Evolutionary conservation across 176 grass and related monocot species (phyloP).

Genomic region (Puya raimondii): DNA sequence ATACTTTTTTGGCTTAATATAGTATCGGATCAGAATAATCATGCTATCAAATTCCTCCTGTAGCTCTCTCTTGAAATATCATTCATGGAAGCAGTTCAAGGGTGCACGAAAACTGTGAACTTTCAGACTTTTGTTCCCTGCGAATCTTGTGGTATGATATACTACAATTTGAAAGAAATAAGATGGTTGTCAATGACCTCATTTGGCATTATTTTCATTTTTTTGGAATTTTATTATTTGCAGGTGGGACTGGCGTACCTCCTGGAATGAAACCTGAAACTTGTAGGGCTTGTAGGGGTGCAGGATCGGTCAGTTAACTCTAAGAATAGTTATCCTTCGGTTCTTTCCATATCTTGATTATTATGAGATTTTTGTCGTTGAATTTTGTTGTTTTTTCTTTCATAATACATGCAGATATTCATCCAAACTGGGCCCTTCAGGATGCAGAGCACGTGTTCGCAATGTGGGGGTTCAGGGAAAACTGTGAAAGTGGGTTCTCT

Average conservation of each 20-base stretch:
- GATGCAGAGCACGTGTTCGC: constrained; percentile 66
- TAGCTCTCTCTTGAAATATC: constrained; percentile 75
- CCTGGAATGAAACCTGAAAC: constrained; percentile 91
- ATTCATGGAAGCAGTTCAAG: constrained; percentile 98
- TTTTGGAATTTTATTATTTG: constrained; percentile 13
- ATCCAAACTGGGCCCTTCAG: constrained; percentile 88
- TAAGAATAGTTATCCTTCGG: background rate
- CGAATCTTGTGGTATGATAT: constrained; percentile 68
- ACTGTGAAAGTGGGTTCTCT: constrained; percentile 47
- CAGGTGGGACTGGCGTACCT: constrained; percentile 84
- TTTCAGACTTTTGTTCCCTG: constrained; percentile 63
- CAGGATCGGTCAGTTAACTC: constrained; percentile 66
- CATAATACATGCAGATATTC: constrained; percentile 35
- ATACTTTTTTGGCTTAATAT: constrained; percentile 8
- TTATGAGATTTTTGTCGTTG: background rate
- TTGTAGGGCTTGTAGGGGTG: constrained; percentile 65
- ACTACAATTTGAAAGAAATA: background rate
- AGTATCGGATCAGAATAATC: background rate
- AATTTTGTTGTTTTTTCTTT: constrained; percentile 15
- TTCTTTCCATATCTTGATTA: constrained; percentile 6
- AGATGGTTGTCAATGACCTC: constrained; percentile 14
- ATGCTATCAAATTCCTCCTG: constrained; percentile 5
- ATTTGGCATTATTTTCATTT: background rate
- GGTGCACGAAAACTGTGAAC: constrained; percentile 71
- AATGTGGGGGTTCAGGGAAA: constrained; percentile 81